Conservation (phyloP, 176 grass and related monocot species). For the Pontederia paniculata region DNA sequence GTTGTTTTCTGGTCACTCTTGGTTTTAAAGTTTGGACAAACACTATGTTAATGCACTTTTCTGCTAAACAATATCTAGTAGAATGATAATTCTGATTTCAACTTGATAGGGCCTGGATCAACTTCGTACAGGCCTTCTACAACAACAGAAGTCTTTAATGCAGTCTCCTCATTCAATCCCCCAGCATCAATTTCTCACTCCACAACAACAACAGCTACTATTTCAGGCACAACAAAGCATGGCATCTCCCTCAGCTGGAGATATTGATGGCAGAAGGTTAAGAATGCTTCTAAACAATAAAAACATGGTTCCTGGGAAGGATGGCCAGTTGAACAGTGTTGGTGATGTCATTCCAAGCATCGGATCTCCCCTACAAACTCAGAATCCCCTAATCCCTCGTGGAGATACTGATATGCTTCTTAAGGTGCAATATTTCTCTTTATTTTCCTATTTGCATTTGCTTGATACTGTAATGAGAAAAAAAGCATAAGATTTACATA, state of each 20-base stretch:
- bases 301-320: slow-evolving; percentile 43
- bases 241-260: slow-evolving; percentile 28
- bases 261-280: slow-evolving; percentile 68
- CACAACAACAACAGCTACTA: slow-evolving; percentile 62
- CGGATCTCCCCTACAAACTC: slow-evolving; percentile 43
- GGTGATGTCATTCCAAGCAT: slow-evolving; percentile 40
- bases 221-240: slow-evolving; percentile 81
- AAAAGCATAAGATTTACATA: too few relatives aligned
- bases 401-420: slow-evolving; percentile 55
- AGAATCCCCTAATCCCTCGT: slow-evolving; percentile 19
- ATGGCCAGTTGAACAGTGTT: slow-evolving; percentile 32
- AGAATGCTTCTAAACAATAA: slow-evolving; percentile 48
- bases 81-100: neutral
- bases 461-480: neutral
- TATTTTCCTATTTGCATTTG: neutral
- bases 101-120: slow-evolving; percentile 56
- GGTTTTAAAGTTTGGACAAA: too few relatives aligned
- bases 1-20: too few relatives aligned
- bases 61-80: neutral
- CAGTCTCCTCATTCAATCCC: slow-evolving; percentile 53
- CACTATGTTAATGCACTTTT: too few relatives aligned
- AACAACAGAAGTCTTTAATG: slow-evolving; percentile 60
- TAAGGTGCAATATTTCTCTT: slow-evolving; percentile 31
- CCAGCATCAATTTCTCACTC: slow-evolving; percentile 68
- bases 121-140: slow-evolving; percentile 66